Base-by-base conservation (phyloP, 75 land plant genomes). In the Picea sitchensis region DNA sequence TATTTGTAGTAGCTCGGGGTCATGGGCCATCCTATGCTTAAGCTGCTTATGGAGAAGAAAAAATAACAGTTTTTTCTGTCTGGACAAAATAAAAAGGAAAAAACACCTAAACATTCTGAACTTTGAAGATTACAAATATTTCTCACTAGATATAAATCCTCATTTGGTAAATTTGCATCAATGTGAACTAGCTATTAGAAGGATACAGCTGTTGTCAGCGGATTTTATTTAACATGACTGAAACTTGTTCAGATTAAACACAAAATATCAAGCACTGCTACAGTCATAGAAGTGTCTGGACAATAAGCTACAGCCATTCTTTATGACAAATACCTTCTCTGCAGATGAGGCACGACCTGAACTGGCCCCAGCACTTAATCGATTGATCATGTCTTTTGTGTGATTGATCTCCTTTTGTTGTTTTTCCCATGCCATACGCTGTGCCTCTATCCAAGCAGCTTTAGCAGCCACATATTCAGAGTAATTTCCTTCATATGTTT, bases 401-500 rank as follows among this genome's bases (percentile, higher is more conserved):
- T 84, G 86, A 7, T 90, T 93, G 81, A 94, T 94, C 90, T 96
- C 98, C 85, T 94, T 96, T 86, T 96, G 99, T 61, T 96, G 99
- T 83, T 96, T 96, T 65, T 92, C 96, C 98, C 99, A 96, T 62
- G 94, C 92, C 81, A 91, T 88, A 78, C 81, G 82, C 60, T 96
- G 99, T 63, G 92, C 80, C 86, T 94, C 98, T 59, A 88, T 81
- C 98, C 98, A 92, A 51, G 85, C 83, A 21, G 93, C 93, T 86
- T 92, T 96, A 61, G 88, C 82, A 58, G 84, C 72, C 34, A 94
- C 81, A 78, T 96, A 96, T 34, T 89, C 65, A 51, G 95, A 92
- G 85, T 96, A 96, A 71, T 96, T 96, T 65, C 99, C 99, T 15
- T 85, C 86, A 81, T 79, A 96, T 18, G 99, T 94, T 76, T 86